Base-by-base conservation (phyloP, 805 yeast genomes). In the Zygosaccharomyces bailii region DNA sequence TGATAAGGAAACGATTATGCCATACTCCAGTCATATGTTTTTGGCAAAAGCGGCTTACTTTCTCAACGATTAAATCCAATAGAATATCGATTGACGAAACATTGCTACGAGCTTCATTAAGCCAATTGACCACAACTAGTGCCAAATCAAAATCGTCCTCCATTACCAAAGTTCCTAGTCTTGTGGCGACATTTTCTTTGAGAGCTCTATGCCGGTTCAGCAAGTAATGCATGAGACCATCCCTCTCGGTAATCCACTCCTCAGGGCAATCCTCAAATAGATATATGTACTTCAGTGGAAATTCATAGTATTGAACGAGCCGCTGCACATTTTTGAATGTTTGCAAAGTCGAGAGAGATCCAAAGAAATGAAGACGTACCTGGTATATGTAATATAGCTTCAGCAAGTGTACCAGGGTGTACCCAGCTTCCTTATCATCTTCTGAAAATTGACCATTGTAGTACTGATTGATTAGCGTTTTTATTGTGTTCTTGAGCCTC, bases 81-180 rank as follows among this genome's bases (percentile, higher is more conserved):
- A 61, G 36, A 7, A 60, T 23, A 34, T 52, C 53, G 19, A 49
- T 52, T 2, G 58, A 47, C 2, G 53, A 48, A 8, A 56, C 29
- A 16, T 21, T 16, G 8, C 53, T 43, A 16, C 42, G 45, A 4
- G 61, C 53, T 9, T 48, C 45, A 31, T 56, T 52, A 4, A 60
- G 42, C 66, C 67, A 61, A 8, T 45, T 39, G 10, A 57, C 37
- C 5, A 61, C 38, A 9, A 51, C 51, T 9, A 37, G 30, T 1
- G 55, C 52, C 24, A 50, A 42, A 33, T 57, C 63, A 36, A 57
- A 54, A 32, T 64, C 65, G 39, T 60, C 62, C 24, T 56, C 57
- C 41, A 48, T 18, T 4, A 59, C 42, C 6, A 53, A 45, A n/a
- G 46, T 40, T 24, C 39, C 35, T 19, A 62, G 29, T 10, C 47